phyloP scores from a whole-genome alignment of 2,329 filamentous ascomycete genomes.

The Fusarium tjaetaba region DNA sequence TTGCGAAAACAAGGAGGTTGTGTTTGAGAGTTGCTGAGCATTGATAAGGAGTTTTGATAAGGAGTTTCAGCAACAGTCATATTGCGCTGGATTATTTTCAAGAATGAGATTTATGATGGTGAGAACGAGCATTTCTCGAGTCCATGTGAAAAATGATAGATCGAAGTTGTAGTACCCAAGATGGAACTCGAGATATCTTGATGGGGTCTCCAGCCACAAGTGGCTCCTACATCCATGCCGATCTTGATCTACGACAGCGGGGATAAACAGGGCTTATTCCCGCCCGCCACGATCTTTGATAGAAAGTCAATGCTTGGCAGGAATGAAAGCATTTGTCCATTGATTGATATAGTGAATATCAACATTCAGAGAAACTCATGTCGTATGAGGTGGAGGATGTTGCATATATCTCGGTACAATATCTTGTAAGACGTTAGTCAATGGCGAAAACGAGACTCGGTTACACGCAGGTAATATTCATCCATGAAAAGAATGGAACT shows the following conservation, averaged over 20 bases:
- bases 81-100: not conserved
- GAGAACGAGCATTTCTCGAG: not conserved
- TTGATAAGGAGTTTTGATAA: not conserved
- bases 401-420: not conserved
- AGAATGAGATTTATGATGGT: not conserved
- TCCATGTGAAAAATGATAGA: not conserved
- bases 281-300: slow-evolving; percentile 18
- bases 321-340: not conserved
- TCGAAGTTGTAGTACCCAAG: not conserved
- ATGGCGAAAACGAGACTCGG: slow-evolving; percentile 6
- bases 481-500: not conserved
- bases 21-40: not conserved
- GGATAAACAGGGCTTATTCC: slow-evolving; percentile 19
- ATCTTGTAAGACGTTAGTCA: not conserved
- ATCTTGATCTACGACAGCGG: slow-evolving; percentile 30
- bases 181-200: not conserved
- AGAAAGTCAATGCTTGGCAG: slow-evolving; percentile 29
- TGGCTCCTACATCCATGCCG: slow-evolving; percentile 14
- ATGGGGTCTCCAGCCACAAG: slow-evolving; percentile 26
- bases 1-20: not conserved
- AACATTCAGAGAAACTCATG: not conserved
- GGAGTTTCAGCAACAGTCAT: not conserved
- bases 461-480: slow-evolving; percentile 12
- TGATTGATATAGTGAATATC: not conserved
- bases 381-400: not conserved